A percentile compares a stretch with the other conserved stretches of the same genome.
phyloP scores from a whole-genome alignment of 2,329 filamentous ascomycete genomes.

The Calonectria pseudoturangicola region DNA sequence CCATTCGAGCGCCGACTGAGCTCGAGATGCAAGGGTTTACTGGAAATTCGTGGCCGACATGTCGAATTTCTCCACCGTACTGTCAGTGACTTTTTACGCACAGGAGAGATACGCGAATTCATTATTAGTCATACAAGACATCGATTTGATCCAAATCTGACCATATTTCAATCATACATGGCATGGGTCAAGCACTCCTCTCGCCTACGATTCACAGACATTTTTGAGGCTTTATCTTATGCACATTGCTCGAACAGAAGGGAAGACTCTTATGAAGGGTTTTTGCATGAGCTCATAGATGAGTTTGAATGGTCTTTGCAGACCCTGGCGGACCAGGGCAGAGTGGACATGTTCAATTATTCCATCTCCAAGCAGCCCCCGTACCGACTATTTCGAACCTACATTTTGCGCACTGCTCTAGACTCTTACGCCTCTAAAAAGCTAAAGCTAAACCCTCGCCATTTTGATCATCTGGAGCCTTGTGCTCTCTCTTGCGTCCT shows the following conservation, averaged over 20 bases:
- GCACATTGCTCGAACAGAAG: neutral
- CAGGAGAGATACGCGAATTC: conserved; percentile 10
- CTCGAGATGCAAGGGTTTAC: neutral
- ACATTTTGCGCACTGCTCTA: neutral
- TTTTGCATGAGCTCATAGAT: conserved; percentile 12
- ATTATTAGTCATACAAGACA: neutral
- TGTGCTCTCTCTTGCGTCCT: neutral
- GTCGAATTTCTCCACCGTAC: conserved; percentile 11
- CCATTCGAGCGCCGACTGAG: neutral
- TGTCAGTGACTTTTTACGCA: conserved; percentile 2
- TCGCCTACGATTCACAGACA: neutral
- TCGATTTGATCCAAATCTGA: neutral
- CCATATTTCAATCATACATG: conserved; percentile 10
- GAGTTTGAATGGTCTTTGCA: conserved; percentile 8
- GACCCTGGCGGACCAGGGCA: neutral
- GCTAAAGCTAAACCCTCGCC: neutral
- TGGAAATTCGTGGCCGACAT: neutral
- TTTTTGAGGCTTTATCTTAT: conserved; percentile 1
- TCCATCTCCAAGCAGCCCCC: conserved; percentile 13
- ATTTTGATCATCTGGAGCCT: conserved; percentile 1
- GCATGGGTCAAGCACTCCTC: neutral
- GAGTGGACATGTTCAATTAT: conserved; percentile 12
- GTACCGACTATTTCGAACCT: conserved; percentile 3
- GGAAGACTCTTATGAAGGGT: neutral
- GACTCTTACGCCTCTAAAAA: conserved; percentile 2